Base-by-base conservation (phyloP, 2,329 filamentous ascomycete species). In the Aspergillus ustus region DNA sequence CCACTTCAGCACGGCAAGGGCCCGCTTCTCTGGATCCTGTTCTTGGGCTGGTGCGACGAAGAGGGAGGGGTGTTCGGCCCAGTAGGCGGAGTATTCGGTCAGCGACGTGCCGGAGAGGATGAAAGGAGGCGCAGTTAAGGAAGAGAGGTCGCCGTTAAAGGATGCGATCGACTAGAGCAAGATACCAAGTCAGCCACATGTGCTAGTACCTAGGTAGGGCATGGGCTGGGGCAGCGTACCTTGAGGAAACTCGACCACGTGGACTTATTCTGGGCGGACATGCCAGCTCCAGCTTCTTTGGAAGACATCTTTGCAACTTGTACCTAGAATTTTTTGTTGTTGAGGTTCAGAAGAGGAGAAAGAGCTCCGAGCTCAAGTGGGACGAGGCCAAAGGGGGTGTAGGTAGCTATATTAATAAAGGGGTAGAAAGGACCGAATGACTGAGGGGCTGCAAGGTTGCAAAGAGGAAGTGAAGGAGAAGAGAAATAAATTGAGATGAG, bases 1-100 rank as follows among this genome's bases (percentile, higher is more conserved):
- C 94, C 94, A 98, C 78, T 94, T 96, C 70, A 97, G 82, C n/a
- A 98, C 94, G 37, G 94, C 83, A 67, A 96, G 80, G 20, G 92
- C 89, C 64, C 94, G 88, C 82, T 92, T 95, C 70, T 90, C 87
- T 0, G 93, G 86, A 74, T 96, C 91, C 56, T 88, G 71, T 76
- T 97, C 93, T 61, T 85, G 84, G 52, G 92, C 90, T 2, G 94
- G 92, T 13, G 93, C 93, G 62, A 92, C 87, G 69, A 98, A 90
- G 63, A 97, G 80, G 19, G 82, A 78, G 3, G 91, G 91, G 72
- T 93, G 89, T 69, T 92, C 91, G 65, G 88, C 89, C 91, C 91
- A 94, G 81, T 93, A 93, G 56, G 89, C 86, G 64, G 89, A 91
- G 81, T 91, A 93, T 75, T 94, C 91, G 69, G 89, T 90, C 63